Percentiles rank a stretch among this genome's conserved stretches.
Evolutionary conservation across 169 alveolate species (phyloP).

Genomic region (Plasmodium knowlesi): DNA sequence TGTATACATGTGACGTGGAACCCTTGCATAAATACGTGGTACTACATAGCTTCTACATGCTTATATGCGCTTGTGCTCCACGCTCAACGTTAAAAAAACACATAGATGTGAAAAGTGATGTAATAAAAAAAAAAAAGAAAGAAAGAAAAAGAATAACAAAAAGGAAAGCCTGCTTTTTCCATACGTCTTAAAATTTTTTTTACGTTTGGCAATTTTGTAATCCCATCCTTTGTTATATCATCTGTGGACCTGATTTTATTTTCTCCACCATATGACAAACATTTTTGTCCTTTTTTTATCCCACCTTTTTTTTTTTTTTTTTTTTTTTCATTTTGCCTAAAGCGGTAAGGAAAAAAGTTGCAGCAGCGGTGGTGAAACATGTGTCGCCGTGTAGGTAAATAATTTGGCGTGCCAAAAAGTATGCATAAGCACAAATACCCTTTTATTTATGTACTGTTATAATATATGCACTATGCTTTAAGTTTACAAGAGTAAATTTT

Average conservation of each 20-base stretch:
- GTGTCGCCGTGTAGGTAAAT: not conserved
- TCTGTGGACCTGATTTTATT: not conserved
- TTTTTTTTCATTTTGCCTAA: not conserved
- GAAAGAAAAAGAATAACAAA: not conserved
- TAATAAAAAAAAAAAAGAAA: not conserved
- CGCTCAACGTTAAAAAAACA: not conserved
- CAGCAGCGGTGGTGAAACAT: slow-evolving; percentile 8
- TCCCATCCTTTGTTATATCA: not conserved
- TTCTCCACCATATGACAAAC: not conserved
- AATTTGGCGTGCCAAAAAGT: not conserved
- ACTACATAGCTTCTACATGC: not conserved
- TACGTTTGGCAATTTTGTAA: not conserved
- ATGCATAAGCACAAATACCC: not conserved
- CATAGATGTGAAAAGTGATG: not conserved
- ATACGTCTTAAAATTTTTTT: not conserved
- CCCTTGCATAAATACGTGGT: not conserved
- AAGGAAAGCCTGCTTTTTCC: not conserved
- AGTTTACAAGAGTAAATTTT: not conserved
- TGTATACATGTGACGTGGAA: not conserved
- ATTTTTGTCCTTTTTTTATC: not conserved
- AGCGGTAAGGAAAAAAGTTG: not conserved
- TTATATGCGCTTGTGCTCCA: not conserved
- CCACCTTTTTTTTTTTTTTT: not conserved
- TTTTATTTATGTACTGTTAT: not conserved
- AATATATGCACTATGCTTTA: not conserved